phyloP scores from a whole-genome alignment of 257 asterid genomes.

The Echium plantagineum region DNA sequence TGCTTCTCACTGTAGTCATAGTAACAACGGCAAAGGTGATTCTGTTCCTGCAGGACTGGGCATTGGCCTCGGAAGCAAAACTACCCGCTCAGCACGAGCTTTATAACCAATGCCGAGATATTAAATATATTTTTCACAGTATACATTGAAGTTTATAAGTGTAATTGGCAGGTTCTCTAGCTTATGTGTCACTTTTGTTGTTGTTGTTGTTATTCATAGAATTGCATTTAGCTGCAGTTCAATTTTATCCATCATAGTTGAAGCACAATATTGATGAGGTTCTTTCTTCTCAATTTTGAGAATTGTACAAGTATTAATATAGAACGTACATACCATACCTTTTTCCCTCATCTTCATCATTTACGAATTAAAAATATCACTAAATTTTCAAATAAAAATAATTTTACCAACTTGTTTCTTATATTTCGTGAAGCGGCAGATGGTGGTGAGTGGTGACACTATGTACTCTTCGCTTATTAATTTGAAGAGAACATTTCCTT shows the following conservation, averaged over 20 bases:
- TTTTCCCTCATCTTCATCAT: too few species aligned
- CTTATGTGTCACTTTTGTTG: not conserved
- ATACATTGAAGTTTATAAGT: not conserved
- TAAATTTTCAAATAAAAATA: too few species aligned
- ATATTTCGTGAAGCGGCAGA: too few species aligned
- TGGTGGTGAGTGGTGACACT: too few species aligned
- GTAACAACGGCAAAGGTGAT: slow-evolving; percentile 28
- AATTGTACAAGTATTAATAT: not conserved
- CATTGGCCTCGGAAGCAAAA: slow-evolving; percentile 58
- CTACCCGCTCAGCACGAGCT: slow-evolving; percentile 33
- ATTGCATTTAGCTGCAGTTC: not conserved
- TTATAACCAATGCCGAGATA: slow-evolving; percentile 19
- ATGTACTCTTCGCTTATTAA: too few species aligned
- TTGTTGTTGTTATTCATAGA: not conserved
- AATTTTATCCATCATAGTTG: not conserved
- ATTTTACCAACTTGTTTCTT: too few species aligned
- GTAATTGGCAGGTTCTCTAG: not conserved
- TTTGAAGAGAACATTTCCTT: too few species aligned
- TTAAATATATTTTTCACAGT: not conserved
- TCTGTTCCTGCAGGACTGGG: slow-evolving; percentile 81
- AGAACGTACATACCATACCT: not conserved
- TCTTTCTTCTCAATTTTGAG: not conserved
- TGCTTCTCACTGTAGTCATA: slow-evolving; percentile 55
- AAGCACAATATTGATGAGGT: not conserved
- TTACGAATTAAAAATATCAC: too few species aligned